phyloP scores from a whole-genome alignment of 83 land plant species.

The Picea abies region DNA sequence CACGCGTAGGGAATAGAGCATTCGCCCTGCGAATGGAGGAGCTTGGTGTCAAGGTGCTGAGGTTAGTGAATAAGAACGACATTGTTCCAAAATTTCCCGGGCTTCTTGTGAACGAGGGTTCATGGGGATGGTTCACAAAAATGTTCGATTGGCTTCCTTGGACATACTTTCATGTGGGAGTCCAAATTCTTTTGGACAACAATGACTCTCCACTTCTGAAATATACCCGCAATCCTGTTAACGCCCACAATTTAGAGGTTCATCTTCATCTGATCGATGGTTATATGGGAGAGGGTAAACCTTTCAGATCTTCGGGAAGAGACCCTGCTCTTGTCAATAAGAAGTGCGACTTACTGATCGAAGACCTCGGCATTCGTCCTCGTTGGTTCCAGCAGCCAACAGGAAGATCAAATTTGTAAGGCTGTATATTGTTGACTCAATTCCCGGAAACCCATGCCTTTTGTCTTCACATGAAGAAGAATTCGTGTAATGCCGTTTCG shows the following conservation, averaged over 20 bases:
- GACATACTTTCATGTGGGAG: conserved; percentile 62
- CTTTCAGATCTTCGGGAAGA: no score
- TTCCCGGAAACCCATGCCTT: no score
- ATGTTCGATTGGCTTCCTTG: conserved; percentile 24
- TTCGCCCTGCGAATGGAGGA: conserved; percentile 27
- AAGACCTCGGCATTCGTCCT: no score
- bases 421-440: no score
- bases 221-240: conserved; percentile 24
- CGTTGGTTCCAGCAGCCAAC: no score
- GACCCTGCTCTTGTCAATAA: no score
- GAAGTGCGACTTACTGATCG: no score
- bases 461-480: no score
- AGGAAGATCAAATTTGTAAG: no score
- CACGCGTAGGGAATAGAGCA: conserved; percentile 27
- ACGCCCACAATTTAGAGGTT: conserved; percentile 67
- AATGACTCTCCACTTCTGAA: conserved; percentile 50
- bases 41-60: conserved; percentile 22
- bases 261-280: no score
- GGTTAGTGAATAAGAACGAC: conserved; percentile 32
- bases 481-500: no score
- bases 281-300: no score
- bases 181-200: conserved; percentile 50
- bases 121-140: conserved; percentile 10
- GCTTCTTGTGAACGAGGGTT: conserved; percentile 26
- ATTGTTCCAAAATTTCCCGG: conserved; percentile 42